These are phyloP conservation scores for Eurotiales sp. DNA, from an alignment of 2,329 filamentous ascomycete genomes.

Conservation along the genomic window DNA sequence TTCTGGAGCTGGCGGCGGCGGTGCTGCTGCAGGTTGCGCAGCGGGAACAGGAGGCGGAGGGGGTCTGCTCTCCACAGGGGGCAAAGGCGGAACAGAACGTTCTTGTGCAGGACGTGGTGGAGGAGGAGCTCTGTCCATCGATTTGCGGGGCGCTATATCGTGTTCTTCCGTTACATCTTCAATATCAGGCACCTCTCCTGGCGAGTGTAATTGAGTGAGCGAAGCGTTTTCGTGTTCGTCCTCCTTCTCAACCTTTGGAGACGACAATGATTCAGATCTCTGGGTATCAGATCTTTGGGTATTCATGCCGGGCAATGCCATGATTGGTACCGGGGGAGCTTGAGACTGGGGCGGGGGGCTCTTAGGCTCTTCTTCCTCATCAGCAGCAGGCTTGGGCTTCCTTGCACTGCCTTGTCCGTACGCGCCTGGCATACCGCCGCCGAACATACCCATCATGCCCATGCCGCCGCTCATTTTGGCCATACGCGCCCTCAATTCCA, in stretches of 20 bases:
- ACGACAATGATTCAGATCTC: slow-evolving; percentile 47
- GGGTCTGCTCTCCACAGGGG: slow-evolving; percentile 37
- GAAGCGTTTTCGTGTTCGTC: slow-evolving; percentile 45
- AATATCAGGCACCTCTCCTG: slow-evolving; percentile 52
- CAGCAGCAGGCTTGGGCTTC: slow-evolving; percentile 47
- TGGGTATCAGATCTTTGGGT: slow-evolving; percentile 46
- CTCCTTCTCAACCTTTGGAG: slow-evolving; percentile 48
- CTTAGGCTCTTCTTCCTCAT: slow-evolving; percentile 29
- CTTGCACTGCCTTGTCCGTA: slow-evolving; percentile 44
- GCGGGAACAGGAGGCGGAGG: slow-evolving; percentile 35
- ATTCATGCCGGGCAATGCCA: slow-evolving; percentile 68
- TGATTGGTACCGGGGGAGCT: slow-evolving; percentile 50
- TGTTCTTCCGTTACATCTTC: slow-evolving; percentile 46
- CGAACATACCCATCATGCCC: slow-evolving; percentile 95
- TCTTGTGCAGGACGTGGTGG: slow-evolving; percentile 50
- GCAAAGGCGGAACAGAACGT: slow-evolving; percentile 43
- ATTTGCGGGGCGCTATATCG: slow-evolving; percentile 29
- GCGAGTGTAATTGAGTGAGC: slow-evolving; percentile 38
- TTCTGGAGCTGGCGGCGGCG: slow-evolving; percentile 44
- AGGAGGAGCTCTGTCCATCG: slow-evolving; percentile 41
- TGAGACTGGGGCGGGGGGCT: slow-evolving; percentile 25
- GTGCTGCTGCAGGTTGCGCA: slow-evolving; percentile 31
- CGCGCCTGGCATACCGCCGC: slow-evolving; percentile 62
- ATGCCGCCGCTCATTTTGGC: slow-evolving; percentile 98
- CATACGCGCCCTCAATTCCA: slow-evolving; percentile 91